A percentile compares a stretch with the other conserved stretches of the same genome.
phyloP scores from a whole-genome alignment of 1,284 basidiomycete species.

The Boletus albobrunnescens region DNA sequence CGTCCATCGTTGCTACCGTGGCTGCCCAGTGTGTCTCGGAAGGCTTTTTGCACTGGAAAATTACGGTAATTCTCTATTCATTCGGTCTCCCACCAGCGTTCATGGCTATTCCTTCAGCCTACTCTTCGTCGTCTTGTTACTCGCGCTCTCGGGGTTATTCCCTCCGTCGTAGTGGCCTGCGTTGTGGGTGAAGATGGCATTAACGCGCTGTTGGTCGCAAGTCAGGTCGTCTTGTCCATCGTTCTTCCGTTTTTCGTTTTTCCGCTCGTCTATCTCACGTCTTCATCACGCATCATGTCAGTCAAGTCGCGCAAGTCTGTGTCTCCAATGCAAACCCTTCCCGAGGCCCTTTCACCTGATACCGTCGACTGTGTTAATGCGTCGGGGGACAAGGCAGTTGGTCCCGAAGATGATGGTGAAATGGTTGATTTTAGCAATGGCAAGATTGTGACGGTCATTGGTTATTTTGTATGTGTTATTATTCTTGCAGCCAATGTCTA shows the following conservation, averaged over 20 bases:
- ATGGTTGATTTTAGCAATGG: slow-evolving; percentile 62
- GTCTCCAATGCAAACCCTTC: background rate
- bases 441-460: slow-evolving; percentile 49
- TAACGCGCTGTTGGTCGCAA: slow-evolving; percentile 78
- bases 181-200: slow-evolving; percentile 75
- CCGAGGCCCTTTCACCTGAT: background rate
- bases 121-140: slow-evolving; percentile 80
- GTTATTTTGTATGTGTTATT: slow-evolving; percentile 60
- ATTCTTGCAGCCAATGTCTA: slow-evolving; percentile 69
- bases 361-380: background rate
- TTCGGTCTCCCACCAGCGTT: slow-evolving; percentile 2
- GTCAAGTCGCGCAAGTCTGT: slow-evolving; percentile 32
- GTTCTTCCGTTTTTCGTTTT: slow-evolving; percentile 85
- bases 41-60: slow-evolving; percentile 89
- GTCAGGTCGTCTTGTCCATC: slow-evolving; percentile 85
- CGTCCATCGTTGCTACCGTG: slow-evolving; percentile 89
- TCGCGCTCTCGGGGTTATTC: slow-evolving; percentile 82
- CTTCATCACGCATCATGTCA: slow-evolving; percentile 66
- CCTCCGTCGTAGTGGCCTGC: slow-evolving; percentile 77
- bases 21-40: slow-evolving; percentile 92
- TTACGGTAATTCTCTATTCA: slow-evolving; percentile 58
- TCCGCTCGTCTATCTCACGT: slow-evolving; percentile 76
- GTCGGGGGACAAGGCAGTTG: background rate
- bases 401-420: background rate
- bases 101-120: slow-evolving; percentile 46